Base-by-base conservation (phyloP, 768 basidiomycete species). In the Phylloporus sp. region DNA sequence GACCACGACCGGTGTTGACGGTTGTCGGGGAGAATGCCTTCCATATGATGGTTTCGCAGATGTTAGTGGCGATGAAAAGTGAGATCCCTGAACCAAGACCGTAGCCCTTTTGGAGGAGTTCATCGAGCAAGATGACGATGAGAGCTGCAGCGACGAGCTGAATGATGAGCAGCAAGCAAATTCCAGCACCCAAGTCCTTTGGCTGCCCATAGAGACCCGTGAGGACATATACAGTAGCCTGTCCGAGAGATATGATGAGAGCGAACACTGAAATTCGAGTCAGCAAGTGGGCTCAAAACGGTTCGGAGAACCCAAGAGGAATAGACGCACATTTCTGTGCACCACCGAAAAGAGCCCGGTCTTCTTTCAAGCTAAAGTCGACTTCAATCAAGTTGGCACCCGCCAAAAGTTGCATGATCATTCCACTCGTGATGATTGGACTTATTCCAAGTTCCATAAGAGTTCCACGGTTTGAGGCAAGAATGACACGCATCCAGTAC, bases 401-500 rank as follows among this genome's bases (percentile, higher is more conserved):
- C 15, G 95, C 93, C 52, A 99, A 78, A 35, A 99, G 84, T 70
- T 99, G 96, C 90, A 99, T 98, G 69, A 97, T 99, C 95, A 97
- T 98, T 61, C 96, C 96, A 42, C 87, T 90, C 9, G 96, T 99
- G 66, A 98, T 82, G 63, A 98, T 96, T 32, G 96, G 96, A 23
- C 84, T 94, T 59, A 98, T 98, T 50, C 96, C 95, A 51, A 99
- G 82, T 71, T 99, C 96, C 96, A 99, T 99, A 52, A 98, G 84
- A 1, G 96, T 98, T 54, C 96, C 96, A 50, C 95, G 82, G 74
- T 98, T 98, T 7, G 92, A 96, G 20, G 96, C 95, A 50, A 99
- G 81, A 71, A 99, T 98, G 73, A 95, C 95, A 71, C 95, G 90
- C 87, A 97, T 93, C 96, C 95, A 98, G 75, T 96, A 97, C 34